Base-by-base conservation (phyloP, 495 filamentous ascomycete genomes). In the Neurospora tetraspora region DNA sequence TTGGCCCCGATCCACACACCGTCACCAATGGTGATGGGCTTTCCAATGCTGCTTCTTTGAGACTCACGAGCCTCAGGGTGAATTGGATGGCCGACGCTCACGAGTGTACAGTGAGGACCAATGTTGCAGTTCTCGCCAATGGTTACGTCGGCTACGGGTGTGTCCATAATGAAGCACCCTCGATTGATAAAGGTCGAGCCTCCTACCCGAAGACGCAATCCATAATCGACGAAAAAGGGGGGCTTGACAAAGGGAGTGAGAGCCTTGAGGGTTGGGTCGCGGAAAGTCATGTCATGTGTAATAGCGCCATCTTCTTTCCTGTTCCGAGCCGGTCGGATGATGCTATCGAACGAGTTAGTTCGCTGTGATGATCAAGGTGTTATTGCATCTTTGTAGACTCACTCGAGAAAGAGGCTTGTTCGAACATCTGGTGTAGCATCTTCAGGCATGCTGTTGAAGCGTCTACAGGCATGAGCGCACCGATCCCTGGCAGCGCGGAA, bases 1-100 rank as follows among this genome's bases (percentile, higher is more conserved):
- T 92, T 92, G 20, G 91, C 91, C 23, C 94, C 95, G 31, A 85
- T 77, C 76, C 76, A 81, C 11, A 81, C 80, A 31, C 79, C 73
- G 14, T 81, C 53, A 10, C 80, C 80, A 27, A 83, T 80, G 5
- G 73, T 77, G 20, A 83, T 76, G 6, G 77, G 76, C 45, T 77
- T 77, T 14, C 80, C 80, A 34, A 81, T 77, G 53, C 80, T 79
- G 38, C 71, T 71, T n/a, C 75, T 74, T 40, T 77, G 73, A 4
- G 71, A 73, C 11, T 72, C 71, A 12, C 78, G 75, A 68, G 76
- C 81, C 69, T 78, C 74, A 1, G 79, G 72, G 43, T 71, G 70
- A 18, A 79, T 65, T 4, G 77, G 74, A 68, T 81, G 76, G 36
- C 76, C 74, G 34, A 79, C 78, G 27, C 76, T 75, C 27, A 77